Evolutionary conservation across 2,329 filamentous ascomycete genomes (phyloP).

Genomic region (Trichoderma sp.): DNA sequence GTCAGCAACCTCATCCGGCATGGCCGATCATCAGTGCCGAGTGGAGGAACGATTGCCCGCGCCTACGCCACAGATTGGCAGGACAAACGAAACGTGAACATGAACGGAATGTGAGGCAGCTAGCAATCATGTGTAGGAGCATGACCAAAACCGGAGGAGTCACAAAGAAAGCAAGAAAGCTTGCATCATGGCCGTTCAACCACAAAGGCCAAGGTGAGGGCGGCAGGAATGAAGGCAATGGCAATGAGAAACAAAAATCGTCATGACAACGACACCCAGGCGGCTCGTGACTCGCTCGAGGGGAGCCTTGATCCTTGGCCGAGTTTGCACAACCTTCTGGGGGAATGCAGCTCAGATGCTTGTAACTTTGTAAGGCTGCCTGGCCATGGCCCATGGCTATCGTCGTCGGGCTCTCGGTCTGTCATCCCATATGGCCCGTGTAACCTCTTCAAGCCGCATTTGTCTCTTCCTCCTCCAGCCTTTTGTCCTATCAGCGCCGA

Average conservation of each 20-base stretch:
- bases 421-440: background rate
- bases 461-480: background rate
- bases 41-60: slow-evolving; percentile 4
- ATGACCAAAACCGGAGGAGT: background rate
- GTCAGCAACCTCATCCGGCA: slow-evolving; percentile 9
- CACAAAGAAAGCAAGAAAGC: background rate
- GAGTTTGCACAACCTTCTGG: slow-evolving; percentile 9
- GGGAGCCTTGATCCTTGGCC: slow-evolving; percentile 13
- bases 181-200: background rate
- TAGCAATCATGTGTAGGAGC: background rate
- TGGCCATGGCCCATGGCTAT: background rate
- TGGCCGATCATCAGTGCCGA: slow-evolving; percentile 15
- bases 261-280: background rate
- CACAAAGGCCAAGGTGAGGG: background rate
- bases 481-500: slow-evolving; percentile 1
- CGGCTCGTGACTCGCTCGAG: background rate
- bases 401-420: background rate
- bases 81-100: background rate
- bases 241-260: background rate
- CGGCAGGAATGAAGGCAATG: background rate
- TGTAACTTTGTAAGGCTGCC: slow-evolving; percentile 14
- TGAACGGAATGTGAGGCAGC: background rate
- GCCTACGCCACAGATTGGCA: slow-evolving; percentile 3
- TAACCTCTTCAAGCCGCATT: background rate
- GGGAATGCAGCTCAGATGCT: slow-evolving; percentile 1